phyloP scores from a whole-genome alignment of 2,329 filamentous ascomycete genomes.

The Metarhizium album region DNA sequence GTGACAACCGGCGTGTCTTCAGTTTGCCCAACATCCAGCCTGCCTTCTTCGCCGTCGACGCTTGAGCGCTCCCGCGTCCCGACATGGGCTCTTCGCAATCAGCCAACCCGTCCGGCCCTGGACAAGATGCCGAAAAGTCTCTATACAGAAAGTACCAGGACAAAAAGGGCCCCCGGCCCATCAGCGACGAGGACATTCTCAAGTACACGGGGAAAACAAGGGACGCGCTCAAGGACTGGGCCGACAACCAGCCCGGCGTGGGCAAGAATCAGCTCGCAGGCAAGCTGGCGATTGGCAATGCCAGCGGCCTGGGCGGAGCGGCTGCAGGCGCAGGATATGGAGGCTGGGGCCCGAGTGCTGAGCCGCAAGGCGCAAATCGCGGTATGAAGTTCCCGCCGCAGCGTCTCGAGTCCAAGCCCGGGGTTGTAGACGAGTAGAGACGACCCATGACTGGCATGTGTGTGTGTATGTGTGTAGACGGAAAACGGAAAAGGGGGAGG shows the following conservation, averaged over 20 bases:
- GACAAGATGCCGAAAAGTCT: slow-evolving; percentile 14
- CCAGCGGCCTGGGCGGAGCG: slow-evolving; percentile 20
- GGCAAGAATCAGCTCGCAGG: slow-evolving; percentile 29
- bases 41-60: too few species aligned
- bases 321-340: slow-evolving; percentile 20
- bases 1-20: too few species aligned
- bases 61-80: too few species aligned
- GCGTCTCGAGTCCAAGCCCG: not conserved
- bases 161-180: slow-evolving; percentile 18
- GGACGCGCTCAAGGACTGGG: slow-evolving; percentile 25
- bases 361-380: slow-evolving; percentile 14
- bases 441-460: too few species aligned
- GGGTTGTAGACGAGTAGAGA: not conserved
- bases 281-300: slow-evolving; percentile 18
- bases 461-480: not conserved
- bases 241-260: slow-evolving; percentile 27
- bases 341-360: slow-evolving; percentile 23
- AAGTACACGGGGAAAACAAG: slow-evolving; percentile 31
- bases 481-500: not conserved
- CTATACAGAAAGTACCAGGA: slow-evolving; percentile 22
- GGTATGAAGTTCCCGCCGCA: slow-evolving; percentile 27
- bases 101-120: not conserved
- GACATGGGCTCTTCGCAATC: slow-evolving; percentile 8
- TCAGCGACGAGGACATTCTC: slow-evolving; percentile 28
- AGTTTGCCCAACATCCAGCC: too few species aligned